phyloP scores from a whole-genome alignment of 441 rosid genomes.

The Gossypium schwendimanii region DNA sequence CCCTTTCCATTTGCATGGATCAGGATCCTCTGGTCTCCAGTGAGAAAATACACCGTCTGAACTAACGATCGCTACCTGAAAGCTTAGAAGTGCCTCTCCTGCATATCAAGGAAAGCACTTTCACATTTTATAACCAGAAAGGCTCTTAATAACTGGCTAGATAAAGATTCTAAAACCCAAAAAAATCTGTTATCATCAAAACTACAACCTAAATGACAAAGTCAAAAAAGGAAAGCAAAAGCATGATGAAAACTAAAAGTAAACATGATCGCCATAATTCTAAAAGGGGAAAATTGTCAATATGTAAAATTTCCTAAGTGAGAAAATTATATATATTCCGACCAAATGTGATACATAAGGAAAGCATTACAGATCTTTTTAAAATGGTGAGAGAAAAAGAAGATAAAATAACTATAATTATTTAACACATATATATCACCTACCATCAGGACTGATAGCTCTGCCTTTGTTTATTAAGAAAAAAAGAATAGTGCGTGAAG shows the following conservation, averaged over 20 bases:
- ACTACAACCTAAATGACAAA: not conserved
- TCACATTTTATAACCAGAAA: not conserved
- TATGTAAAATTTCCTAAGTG: not conserved
- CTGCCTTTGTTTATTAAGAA: slow-evolving; percentile 30
- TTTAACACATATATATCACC: slow-evolving; percentile 7
- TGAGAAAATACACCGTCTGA: slow-evolving; percentile 66
- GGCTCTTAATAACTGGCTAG: not conserved
- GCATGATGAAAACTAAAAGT: not conserved
- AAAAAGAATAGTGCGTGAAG: slow-evolving; percentile 44
- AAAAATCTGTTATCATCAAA: not conserved
- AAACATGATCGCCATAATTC: not conserved
- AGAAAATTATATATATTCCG: not conserved
- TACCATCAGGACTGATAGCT: slow-evolving; percentile 90
- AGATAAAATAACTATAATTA: not conserved
- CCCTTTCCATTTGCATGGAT: slow-evolving; percentile 94
- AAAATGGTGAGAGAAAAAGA: not conserved
- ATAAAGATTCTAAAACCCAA: not conserved
- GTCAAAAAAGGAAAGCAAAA: not conserved
- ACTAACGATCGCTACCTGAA: slow-evolving; percentile 50
- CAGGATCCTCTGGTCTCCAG: slow-evolving; percentile 98
- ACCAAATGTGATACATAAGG: not conserved
- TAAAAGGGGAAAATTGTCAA: not conserved
- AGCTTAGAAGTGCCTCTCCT: slow-evolving; percentile 89
- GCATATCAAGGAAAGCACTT: slow-evolving; percentile 14
- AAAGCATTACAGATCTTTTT: not conserved